These are phyloP conservation scores for Cadophora sp. DNA, from an alignment of 2,329 filamentous ascomycete species.

Conservation along the genomic window DNA sequence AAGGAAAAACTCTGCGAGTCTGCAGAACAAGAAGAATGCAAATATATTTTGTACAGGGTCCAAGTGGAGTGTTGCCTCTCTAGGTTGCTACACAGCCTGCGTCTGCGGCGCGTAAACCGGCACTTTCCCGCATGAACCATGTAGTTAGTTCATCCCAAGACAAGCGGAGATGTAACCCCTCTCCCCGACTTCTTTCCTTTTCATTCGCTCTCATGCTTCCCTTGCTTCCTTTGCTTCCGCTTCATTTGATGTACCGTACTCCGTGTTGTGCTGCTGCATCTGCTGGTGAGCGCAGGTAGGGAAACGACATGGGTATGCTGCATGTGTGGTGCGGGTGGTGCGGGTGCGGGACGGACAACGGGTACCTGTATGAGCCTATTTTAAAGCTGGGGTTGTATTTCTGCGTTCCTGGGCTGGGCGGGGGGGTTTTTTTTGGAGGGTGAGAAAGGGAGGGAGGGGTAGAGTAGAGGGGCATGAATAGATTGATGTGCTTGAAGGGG, in stretches of 20 bases:
- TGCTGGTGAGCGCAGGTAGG: background rate
- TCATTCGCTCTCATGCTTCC: background rate
- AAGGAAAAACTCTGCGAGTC: background rate
- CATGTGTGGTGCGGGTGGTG: background rate
- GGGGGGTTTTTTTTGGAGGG: background rate
- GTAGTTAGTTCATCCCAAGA: background rate
- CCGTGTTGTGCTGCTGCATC: background rate
- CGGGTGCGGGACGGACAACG: constrained; percentile 8
- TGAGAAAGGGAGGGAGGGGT: background rate
- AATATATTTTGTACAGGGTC: background rate
- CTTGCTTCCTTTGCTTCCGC: background rate
- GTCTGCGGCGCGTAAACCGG: constrained; percentile 17
- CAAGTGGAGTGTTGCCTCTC: background rate
- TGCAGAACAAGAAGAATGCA: background rate
- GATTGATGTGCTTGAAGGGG: background rate
- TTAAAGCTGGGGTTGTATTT: background rate
- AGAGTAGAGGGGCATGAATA: background rate
- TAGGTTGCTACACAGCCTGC: background rate
- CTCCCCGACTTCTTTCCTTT: background rate
- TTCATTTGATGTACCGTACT: no score
- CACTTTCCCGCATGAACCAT: constrained; percentile 9
- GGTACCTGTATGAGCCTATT: constrained; percentile 11
- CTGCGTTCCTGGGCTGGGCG: background rate
- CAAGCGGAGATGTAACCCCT: background rate
- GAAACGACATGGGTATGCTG: constrained; percentile 11